Evolutionary conservation across 2,329 filamentous ascomycete genomes (phyloP), one percentile per base, ranked within the genome.

Genomic region (Trichoderma citrinoviride): DNA sequence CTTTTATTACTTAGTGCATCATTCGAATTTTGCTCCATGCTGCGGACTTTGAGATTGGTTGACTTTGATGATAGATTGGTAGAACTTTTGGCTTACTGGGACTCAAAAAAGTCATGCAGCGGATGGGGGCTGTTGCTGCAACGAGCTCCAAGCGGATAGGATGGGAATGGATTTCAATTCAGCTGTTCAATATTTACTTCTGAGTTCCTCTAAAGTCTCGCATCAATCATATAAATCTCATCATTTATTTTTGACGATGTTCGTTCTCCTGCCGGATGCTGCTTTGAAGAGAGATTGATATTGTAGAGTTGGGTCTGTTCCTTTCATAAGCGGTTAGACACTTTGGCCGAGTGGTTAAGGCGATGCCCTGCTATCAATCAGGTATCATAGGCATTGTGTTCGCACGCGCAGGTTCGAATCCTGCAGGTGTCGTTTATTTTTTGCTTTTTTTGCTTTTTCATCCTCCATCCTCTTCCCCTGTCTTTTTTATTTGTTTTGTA

Each of bases 261-360:
- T n/a, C n/a, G n/a, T n/a, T n/a, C n/a, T n/a, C n/a, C n/a, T 15
- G 17, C 5, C 7, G 37, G n/a, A n/a, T 37, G 25, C 4, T 27
- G 8, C 2, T 14, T 8, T 2, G 33, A 21, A 6, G 43, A 14
- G 27, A 5, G 3, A 25, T 47, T 61, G 37, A 61, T 61, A 62
- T 3, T 7, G 4, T 41, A 5, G 0, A 2, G 23, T 47, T 19
- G 40, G 23, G 27, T n/a, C 1, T 17, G 4, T 15, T 0, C 12
- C 7, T 63, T 40, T 53, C 64, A 58, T 25, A 37, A 55, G 29
- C 23, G 25, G 64, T 62, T 62, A 62, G 64, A 66, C 64, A 66
- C 64, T 66, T 66, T 66, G 64, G 64, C 64, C 64, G 64, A 66
- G 64, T 66, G 64, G 64, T 66, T 66, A 66, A 66, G 64, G 64